phyloP scores from a whole-genome alignment of 805 yeast species.

The Geotrichum ghanense region DNA sequence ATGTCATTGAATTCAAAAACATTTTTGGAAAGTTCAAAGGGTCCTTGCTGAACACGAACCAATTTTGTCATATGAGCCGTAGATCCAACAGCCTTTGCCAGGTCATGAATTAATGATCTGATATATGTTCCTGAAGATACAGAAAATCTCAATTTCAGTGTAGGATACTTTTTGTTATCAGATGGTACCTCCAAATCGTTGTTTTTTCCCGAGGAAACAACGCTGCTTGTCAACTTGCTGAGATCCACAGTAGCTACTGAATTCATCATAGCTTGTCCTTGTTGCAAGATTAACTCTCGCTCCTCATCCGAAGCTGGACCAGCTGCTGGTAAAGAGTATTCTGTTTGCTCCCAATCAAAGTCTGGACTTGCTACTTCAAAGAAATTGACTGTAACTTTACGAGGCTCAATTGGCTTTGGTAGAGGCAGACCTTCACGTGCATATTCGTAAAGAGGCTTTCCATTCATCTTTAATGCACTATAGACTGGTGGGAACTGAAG shows the following conservation, averaged over 20 bases:
- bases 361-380: conserved; percentile 44
- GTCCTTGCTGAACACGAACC: conserved; percentile 63
- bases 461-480: conserved; percentile 90
- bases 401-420: conserved; percentile 69
- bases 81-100: conserved; percentile 70
- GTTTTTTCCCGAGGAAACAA: neutral
- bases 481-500: conserved; percentile 91
- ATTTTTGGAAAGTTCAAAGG: conserved; percentile 64
- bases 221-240: neutral
- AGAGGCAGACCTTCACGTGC: conserved; percentile 81
- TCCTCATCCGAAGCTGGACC: conserved; percentile 25
- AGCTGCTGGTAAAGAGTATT: conserved; percentile 30
- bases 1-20: conserved; percentile 62
- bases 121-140: conserved; percentile 96
- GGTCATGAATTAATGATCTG: conserved; percentile 78
- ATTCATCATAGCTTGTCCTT: conserved; percentile 1
- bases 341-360: conserved; percentile 39
- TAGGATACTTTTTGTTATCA: conserved; percentile 16
- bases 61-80: conserved; percentile 84
- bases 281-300: conserved; percentile 17
- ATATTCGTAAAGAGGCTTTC: conserved; percentile 87
- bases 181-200: neutral
- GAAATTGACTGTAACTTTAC: conserved; percentile 53
- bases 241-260: conserved; percentile 4
- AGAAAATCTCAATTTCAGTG: conserved; percentile 58